Base-by-base conservation (phyloP, 306 rosid genomes). In the Psophocarpus tetragonolobus region DNA sequence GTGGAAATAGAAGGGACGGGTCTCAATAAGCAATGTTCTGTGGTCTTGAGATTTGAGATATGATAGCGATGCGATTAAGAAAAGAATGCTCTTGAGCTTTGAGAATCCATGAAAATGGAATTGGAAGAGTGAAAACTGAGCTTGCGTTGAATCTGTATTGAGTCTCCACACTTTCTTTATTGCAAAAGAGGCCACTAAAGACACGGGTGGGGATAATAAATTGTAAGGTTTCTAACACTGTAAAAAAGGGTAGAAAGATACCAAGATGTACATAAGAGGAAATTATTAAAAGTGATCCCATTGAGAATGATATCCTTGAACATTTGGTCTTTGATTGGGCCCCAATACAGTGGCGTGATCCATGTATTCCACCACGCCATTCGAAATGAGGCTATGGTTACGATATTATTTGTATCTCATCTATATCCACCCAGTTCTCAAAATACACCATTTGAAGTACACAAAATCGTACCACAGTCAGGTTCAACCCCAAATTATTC, bases 121-220 rank as follows among this genome's bases (percentile, higher is more conserved):
- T 38, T 48, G 65, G 73, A 53, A 68, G 86, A 63, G 64, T 41
- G 74, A 54, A 7, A 74, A 62, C 61, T 81, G 86, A 3, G 81
- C 76, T 76, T 78, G 84, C 26, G 80, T 85, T 38, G 79, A 84
- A 65, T 82, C 82, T 9, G 89, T 60, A 17, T 72, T 82, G 78
- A 91, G 82, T 71, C 80, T 85, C 87, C 87, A 85, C 11, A 58
- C 76, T 32, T 86, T 90, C 83, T 80, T 91, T 97, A 93, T 91
- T 58, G 51, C 51, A 14, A 13, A 14, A 4, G 0, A 14, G 51
- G 11, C 51, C 51, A 44, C 7, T 44, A 18, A 6, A 44, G n/a
- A 14, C 18, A 14, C 18, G 18, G 6, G 6, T 13, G 17, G 51
- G 17, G 51, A 44, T 13, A 44, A 18, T 44, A 44, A 44, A 44